Evolutionary conservation across 2,329 filamentous ascomycete genomes (phyloP).

Genomic region (Akanthomyces dipterigenus): DNA sequence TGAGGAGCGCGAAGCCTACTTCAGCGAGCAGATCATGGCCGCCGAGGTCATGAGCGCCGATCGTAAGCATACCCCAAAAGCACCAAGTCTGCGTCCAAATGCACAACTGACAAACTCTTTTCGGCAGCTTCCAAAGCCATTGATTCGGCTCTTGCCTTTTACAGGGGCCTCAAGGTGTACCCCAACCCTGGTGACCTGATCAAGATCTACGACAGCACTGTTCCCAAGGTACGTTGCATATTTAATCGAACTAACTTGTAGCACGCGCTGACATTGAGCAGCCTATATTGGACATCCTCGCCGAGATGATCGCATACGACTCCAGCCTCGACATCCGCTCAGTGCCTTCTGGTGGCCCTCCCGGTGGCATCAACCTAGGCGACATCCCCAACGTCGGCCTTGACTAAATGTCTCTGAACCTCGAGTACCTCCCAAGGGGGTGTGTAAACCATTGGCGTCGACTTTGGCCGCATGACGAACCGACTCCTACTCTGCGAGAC

Average conservation of each 20-base stretch:
- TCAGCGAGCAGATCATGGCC: slow-evolving; percentile 88
- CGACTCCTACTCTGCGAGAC: not conserved
- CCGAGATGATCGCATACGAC: slow-evolving; percentile 96
- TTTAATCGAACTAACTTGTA: not conserved
- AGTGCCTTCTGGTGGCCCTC: slow-evolving; percentile 19
- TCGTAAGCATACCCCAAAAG: slow-evolving; percentile 48
- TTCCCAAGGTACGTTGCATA: slow-evolving; percentile 68
- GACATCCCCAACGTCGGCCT: slow-evolving; percentile 47
- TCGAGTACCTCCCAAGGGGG: not conserved
- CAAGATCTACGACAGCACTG: slow-evolving; percentile 96
- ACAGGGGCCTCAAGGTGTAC: slow-evolving; percentile 98
- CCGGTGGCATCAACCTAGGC: slow-evolving; percentile 35
- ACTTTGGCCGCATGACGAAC: slow-evolving; percentile 5
- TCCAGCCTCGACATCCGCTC: slow-evolving; percentile 57
- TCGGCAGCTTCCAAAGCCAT: slow-evolving; percentile 57
- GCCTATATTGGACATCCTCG: slow-evolving; percentile 90
- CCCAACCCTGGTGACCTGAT: slow-evolving; percentile 89
- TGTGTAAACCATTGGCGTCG: not conserved
- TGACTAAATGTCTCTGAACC: slow-evolving; percentile 36
- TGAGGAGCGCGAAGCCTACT: slow-evolving; percentile 92
- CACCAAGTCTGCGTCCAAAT: too few relatives aligned
- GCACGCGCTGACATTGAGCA: slow-evolving; percentile 30
- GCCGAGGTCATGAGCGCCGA: slow-evolving; percentile 80
- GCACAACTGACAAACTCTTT: not conserved
- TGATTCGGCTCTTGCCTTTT: slow-evolving; percentile 90